These are phyloP conservation scores for Coemansia aciculifera DNA, from an alignment of 192 early-diverging fungal species.

Conservation along the genomic window DNA sequence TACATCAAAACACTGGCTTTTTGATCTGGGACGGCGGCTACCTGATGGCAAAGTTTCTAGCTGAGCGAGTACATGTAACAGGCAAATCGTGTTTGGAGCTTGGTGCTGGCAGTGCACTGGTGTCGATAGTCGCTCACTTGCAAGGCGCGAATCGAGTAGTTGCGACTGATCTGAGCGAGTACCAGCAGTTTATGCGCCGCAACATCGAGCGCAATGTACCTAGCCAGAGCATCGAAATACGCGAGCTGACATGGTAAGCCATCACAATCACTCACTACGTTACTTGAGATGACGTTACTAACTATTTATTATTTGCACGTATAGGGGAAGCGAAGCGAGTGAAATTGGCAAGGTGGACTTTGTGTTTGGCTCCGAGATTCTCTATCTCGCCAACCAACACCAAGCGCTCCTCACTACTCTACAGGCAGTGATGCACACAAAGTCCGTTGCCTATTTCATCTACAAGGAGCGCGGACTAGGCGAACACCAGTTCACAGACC, in stretches of 20 bases:
- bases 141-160: conserved; percentile 2
- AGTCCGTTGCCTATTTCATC: neutral
- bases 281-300: neutral
- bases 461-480: neutral
- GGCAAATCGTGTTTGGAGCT: neutral
- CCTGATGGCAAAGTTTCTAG: conserved; percentile 22
- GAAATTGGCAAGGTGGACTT: neutral
- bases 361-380: neutral
- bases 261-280: neutral
- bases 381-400: neutral
- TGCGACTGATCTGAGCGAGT: conserved; percentile 25
- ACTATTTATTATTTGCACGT: neutral
- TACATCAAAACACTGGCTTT: conserved; percentile 27
- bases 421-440: neutral
- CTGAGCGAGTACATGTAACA: neutral
- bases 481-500: neutral
- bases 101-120: neutral
- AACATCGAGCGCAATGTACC: conserved; percentile 14
- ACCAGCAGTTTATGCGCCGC: conserved; percentile 5
- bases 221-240: neutral
- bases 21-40: conserved; percentile 39
- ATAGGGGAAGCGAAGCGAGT: neutral
- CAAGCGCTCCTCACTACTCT: neutral
- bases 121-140: neutral
- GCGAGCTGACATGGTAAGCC: conserved; percentile 14